These are phyloP conservation scores for Podila epicladia DNA, from an alignment of 192 early-diverging fungal genomes.

Conservation along the genomic window DNA sequence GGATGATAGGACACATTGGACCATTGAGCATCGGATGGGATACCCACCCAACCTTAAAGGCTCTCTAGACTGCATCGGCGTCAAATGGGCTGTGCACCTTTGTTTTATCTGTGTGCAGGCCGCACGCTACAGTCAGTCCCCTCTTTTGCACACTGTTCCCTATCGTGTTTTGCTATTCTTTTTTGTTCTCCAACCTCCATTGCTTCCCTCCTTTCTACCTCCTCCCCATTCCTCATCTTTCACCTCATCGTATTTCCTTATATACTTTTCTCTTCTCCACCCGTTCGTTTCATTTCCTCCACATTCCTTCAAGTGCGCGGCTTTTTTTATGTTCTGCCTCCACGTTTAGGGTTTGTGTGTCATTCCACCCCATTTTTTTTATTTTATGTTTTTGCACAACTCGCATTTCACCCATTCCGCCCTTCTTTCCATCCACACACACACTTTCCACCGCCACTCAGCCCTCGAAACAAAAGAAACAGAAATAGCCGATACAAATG, in stretches of 20 bases:
- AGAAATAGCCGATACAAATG: slow-evolving; percentile 3
- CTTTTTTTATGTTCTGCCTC: background rate
- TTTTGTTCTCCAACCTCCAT: background rate
- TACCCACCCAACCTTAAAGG: no score
- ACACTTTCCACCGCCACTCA: no score
- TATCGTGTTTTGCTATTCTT: background rate
- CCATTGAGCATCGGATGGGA: no score
- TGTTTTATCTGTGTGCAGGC: background rate
- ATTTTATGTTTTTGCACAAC: no score
- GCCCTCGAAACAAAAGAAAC: no score
- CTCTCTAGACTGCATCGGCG: no score
- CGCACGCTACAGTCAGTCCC: background rate
- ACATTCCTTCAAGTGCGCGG: background rate
- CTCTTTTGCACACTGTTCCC: no score
- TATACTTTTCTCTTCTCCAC: background rate
- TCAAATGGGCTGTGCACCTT: no score
- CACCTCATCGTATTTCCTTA: background rate
- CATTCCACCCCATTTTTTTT: background rate
- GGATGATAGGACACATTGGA: no score
- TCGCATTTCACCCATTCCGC: no score
- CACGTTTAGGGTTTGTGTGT: background rate
- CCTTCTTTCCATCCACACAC: no score
- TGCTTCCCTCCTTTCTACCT: background rate
- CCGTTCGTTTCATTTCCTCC: background rate
- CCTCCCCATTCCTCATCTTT: no score